A percentile compares a stretch with the other conserved stretches of the same genome.
phyloP scores from a whole-genome alignment of 129 eudicot species.

The Lactuca sativa region DNA sequence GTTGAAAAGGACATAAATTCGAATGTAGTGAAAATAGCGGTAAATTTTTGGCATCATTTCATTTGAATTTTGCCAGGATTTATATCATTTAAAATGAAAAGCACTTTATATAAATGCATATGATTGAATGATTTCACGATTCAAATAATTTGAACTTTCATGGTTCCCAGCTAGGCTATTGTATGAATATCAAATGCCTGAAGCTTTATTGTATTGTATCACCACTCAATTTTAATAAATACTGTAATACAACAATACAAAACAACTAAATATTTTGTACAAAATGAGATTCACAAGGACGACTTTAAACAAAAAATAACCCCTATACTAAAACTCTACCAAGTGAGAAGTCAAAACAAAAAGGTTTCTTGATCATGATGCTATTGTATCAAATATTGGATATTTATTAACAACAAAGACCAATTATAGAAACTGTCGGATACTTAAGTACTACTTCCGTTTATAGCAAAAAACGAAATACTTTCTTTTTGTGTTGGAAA shows the following conservation, averaged over 20 bases:
- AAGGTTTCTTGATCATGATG: background rate
- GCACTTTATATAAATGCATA: constrained; percentile 15
- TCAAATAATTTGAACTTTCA: constrained; percentile 23
- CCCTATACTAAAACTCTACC: too few species aligned
- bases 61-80: constrained; percentile 19
- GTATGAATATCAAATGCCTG: background rate
- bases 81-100: background rate
- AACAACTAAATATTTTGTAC: too few species aligned
- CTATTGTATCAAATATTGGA: background rate
- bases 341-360: too few species aligned
- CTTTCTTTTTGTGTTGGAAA: background rate
- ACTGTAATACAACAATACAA: background rate
- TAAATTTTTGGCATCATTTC: constrained; percentile 10
- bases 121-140: constrained; percentile 5
- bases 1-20: constrained; percentile 4
- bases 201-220: background rate
- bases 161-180: constrained; percentile 4
- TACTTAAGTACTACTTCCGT: background rate
- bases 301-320: background rate
- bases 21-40: constrained; percentile 34
- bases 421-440: background rate
- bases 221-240: background rate
- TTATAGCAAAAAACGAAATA: background rate
- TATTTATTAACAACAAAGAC: background rate
- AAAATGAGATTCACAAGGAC: background rate